Percentiles rank a stretch among this genome's conserved stretches.
phyloP scores from a whole-genome alignment of 2,329 filamentous ascomycete species.

The Neofusicoccum kwambonambiense region DNA sequence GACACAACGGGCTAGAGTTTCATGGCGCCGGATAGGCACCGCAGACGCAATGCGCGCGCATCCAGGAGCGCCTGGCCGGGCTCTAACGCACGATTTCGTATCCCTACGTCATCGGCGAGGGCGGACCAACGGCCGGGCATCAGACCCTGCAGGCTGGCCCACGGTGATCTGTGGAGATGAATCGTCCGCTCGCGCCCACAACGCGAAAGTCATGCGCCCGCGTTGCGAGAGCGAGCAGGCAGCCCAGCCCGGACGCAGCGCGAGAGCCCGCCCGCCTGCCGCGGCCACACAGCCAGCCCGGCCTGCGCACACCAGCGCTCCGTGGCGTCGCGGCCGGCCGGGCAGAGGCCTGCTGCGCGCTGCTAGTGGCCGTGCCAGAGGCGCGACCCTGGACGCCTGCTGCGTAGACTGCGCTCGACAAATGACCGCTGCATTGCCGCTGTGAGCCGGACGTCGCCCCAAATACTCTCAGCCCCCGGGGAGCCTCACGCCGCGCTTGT shows the following conservation, averaged over 20 bases:
- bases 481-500: neutral
- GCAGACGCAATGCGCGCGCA: slow-evolving; percentile 12
- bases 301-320: neutral
- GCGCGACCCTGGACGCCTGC: slow-evolving; percentile 1
- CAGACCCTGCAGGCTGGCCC: slow-evolving; percentile 9
- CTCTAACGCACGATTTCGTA: slow-evolving; percentile 10
- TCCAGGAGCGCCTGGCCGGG: slow-evolving; percentile 7
- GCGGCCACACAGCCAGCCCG: neutral
- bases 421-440: slow-evolving; percentile 1
- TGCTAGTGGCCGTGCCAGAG: slow-evolving; percentile 8
- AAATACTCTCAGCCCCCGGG: slow-evolving; percentile 10
- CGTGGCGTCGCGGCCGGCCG: slow-evolving; percentile 4
- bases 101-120: slow-evolving; percentile 1
- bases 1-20: neutral
- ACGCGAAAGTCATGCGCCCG: slow-evolving; percentile 8
- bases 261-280: neutral
- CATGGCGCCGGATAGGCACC: slow-evolving; percentile 1
- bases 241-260: neutral
- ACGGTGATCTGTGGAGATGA: slow-evolving; percentile 12
- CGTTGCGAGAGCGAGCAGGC: neutral
- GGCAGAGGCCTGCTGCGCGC: neutral
- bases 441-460: slow-evolving; percentile 1
- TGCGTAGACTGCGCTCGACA: neutral
- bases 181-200: neutral
- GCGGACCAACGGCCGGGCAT: slow-evolving; percentile 8